Base-by-base conservation (phyloP, 2,329 filamentous ascomycete genomes). In the Colletotrichum noveboracense region DNA sequence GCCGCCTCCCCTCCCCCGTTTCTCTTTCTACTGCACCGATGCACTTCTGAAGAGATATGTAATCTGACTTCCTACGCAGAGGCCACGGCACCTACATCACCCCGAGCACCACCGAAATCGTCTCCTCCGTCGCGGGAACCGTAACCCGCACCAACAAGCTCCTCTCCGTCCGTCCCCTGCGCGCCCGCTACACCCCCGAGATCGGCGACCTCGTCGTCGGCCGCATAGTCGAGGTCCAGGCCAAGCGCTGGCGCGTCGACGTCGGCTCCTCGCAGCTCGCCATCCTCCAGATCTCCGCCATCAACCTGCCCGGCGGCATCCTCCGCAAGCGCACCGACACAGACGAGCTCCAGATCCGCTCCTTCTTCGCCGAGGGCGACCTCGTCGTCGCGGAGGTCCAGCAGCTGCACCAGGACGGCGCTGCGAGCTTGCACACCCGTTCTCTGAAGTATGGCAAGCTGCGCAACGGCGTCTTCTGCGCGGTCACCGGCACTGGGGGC, bases 321-420 rank as follows among this genome's bases (percentile, higher is more conserved):
- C 89, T 98, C 80, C 92, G 97, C 74, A 94, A 96, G 82, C 91
- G 97, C 78, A 99, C 97, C 32, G 96, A 96, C 81, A 97, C 97
- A 18, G 97, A 99, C 84, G 97, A 98, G 87, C 89, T 99, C 80
- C 97, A 98, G 86, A 98, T 99, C 85, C 92, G 97, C 66, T 95
- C 93, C n/a, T 99, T 98, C 86, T 98, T 99, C 87, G 93, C 94
- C 70, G 97, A 99, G 85, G 97, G 97, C 14, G 97, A 99, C 83
- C 87, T 99, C 68, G 88, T 99, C 18, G 95, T 98, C 21, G 97
- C 97, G 2, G 97, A 99, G 86, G 97, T 99, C 70, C 97, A 99
- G 89, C 92, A 92, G 79, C 88, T 99, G 70, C 95, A 96, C 83
- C 90, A 92, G 74, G 96, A 98, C 85, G 96, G 96, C 74, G 93